phyloP scores from a whole-genome alignment of 2,329 filamentous ascomycete species.

The Phaeosphaeriaceae sp. region DNA sequence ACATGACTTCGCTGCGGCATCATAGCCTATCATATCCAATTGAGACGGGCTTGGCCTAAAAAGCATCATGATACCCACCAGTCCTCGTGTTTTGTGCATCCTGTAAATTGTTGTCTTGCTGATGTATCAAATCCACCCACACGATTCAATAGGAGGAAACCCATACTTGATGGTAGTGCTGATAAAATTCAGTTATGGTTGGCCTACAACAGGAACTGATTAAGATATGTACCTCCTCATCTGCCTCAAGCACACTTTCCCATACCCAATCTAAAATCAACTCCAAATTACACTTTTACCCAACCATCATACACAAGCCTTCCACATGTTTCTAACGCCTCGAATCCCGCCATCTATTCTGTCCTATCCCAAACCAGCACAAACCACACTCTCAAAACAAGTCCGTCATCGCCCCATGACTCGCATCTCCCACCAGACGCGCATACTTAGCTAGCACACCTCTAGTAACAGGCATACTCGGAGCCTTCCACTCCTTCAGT shows the following conservation, averaged over 20 bases:
- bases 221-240: no score
- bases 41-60: constrained; percentile 42
- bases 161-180: no score
- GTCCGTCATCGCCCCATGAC: constrained; percentile 89
- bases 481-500: constrained; percentile 71
- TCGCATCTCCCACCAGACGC: constrained; percentile 84
- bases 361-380: background rate
- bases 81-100: background rate
- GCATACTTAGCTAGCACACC: constrained; percentile 92
- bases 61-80: constrained; percentile 37
- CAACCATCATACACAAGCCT: no score
- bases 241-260: no score
- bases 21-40: constrained; percentile 45
- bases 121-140: background rate
- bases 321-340: no score
- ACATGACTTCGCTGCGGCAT: constrained; percentile 36
- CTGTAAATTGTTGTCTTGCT: background rate
- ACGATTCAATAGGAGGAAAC: no score
- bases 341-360: background rate
- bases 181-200: no score
- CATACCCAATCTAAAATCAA: background rate
- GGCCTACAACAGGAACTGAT: no score
- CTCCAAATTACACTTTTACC: background rate
- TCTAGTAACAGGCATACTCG: constrained; percentile 74
- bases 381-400: constrained; percentile 55